Evolutionary conservation across 1,284 basidiomycete species (phyloP).

Genomic region (Meira nashicola): DNA sequence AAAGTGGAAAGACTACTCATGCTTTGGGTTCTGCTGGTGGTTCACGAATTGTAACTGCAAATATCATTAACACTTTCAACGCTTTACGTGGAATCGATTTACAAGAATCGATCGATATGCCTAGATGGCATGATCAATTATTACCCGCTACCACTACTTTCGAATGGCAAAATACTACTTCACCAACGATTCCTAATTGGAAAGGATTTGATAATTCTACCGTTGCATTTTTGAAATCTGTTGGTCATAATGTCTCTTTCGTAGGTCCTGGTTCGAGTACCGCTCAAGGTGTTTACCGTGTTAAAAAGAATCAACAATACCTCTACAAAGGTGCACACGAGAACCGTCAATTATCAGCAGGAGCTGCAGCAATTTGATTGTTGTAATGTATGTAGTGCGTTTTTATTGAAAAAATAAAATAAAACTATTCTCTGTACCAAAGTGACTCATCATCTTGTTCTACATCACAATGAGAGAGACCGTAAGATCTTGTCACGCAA

Average conservation of each 20-base stretch:
- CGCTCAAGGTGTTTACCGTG: conserved; percentile 37
- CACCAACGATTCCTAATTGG: conserved; percentile 32
- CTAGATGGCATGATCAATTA: conserved; percentile 57
- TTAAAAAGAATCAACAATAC: conserved; percentile 15
- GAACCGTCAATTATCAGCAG: conserved; percentile 37
- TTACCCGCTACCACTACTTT: conserved; percentile 46
- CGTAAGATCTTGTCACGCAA: no score
- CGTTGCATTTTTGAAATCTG: conserved; percentile 38
- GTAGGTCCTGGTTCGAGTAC: conserved; percentile 31
- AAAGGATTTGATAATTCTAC: conserved; percentile 53
- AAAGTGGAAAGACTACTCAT: conserved; percentile 51
- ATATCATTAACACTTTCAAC: conserved; percentile 50
- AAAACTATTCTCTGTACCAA: no score
- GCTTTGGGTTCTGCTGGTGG: conserved; percentile 55
- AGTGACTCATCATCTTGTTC: no score
- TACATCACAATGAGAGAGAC: no score
- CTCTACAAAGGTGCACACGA: conserved; percentile 33
- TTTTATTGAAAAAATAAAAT: no score
- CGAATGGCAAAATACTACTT: conserved; percentile 38
- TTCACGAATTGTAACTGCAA: conserved; percentile 55
- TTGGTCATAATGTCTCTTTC: conserved; percentile 52
- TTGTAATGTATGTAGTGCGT: background rate
- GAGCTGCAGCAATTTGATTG: conserved; percentile 27
- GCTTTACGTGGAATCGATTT: conserved; percentile 35
- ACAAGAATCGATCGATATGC: conserved; percentile 33